Evolutionary conservation across 2,329 filamentous ascomycete species (phyloP), one percentile per base, ranked within the genome.

Genomic region (Aureobasidium sp.): DNA sequence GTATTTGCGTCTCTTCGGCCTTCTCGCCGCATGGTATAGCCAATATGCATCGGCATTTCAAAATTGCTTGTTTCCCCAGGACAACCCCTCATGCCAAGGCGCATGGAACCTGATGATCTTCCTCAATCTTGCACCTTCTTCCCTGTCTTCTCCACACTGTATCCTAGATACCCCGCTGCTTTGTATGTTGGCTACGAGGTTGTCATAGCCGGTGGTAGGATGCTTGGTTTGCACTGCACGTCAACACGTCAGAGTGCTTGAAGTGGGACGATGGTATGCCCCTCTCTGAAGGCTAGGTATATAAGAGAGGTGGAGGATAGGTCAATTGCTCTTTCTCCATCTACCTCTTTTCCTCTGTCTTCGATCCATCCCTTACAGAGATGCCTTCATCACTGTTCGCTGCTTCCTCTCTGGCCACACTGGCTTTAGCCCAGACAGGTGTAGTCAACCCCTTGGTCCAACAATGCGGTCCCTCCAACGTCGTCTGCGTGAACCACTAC

Each of bases 401-500:
- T 34, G 3, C 23, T 12, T 17, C 29, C 4, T 50, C 27, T 15
- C 17, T 50, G 13, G 3, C 27, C 26, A 8, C 15, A n/a, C 15
- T 50, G 27, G 47, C 13, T 6, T n/a, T n/a, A 1, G 47, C 47
- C 15, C 47, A 50, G n/a, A n/a, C 13, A 15, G 27, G 29, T 17
- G 15, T 12, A 8, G 3, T 12, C 15, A 50, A n/a, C 17, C 27
- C 47, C 6, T 7, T 32, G 5, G n/a, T 50, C 15, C 8, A 32
- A 23, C 17, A 9, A 53, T 64, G 63, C 47, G 59, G 59, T 17
- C 63, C 63, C 23, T 44, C 58, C 29, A 67, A 69, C 37, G 68
- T 76, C 23, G 70, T 75, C 46, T 77, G 74, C 63, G 66, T 77
- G 48, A 73, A 76, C 44, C 70, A 69, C 63, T 77, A 76, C 69